A percentile compares a stretch with the other conserved stretches of the same genome.
phyloP scores from a whole-genome alignment of 768 basidiomycete species.

The Tylopilus plumbeoviolaceoides region DNA sequence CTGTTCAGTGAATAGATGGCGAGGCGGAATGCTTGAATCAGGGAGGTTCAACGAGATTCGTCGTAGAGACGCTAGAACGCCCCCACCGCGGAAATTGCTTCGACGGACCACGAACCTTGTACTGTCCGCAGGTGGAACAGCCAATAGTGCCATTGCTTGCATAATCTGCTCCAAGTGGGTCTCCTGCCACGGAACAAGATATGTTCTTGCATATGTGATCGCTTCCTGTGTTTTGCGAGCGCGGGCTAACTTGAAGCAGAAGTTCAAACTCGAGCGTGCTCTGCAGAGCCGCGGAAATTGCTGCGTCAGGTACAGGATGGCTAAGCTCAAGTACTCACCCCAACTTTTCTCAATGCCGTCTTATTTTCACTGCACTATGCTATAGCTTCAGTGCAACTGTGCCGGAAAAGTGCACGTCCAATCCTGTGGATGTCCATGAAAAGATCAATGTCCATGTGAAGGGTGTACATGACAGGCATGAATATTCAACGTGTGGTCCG shows the following conservation, averaged over 20 bases:
- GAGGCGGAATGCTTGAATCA: slow-evolving; percentile 75
- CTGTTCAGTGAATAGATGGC: slow-evolving; percentile 87
- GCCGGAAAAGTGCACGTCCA: slow-evolving; percentile 68
- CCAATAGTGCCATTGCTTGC: slow-evolving; percentile 73
- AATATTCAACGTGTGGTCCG: slow-evolving; percentile 16
- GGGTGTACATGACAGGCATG: slow-evolving; percentile 44
- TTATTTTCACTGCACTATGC: slow-evolving; percentile 98
- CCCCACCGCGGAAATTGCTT: background rate
- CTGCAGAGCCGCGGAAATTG: slow-evolving; percentile 39
- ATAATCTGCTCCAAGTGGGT: slow-evolving; percentile 76
- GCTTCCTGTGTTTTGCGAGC: slow-evolving; percentile 64
- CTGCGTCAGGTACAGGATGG: slow-evolving; percentile 7
- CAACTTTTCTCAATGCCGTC: slow-evolving; percentile 84
- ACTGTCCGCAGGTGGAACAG: slow-evolving; percentile 73
- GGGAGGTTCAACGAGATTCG: slow-evolving; percentile 65
- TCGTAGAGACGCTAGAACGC: slow-evolving; percentile 75
- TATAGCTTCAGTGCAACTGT: slow-evolving; percentile 86
- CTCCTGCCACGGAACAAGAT: slow-evolving; percentile 78
- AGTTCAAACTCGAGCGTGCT: slow-evolving; percentile 95
- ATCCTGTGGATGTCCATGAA: slow-evolving; percentile 88
- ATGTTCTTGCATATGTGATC: slow-evolving; percentile 77
- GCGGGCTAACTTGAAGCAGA: slow-evolving; percentile 84
- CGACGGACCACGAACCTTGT: slow-evolving; percentile 55
- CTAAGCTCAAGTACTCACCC: slow-evolving; percentile 42
- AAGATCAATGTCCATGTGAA: slow-evolving; percentile 89